A percentile compares a stretch with the other conserved stretches of the same genome.
Evolutionary conservation across 495 filamentous ascomycete species (phyloP).

Genomic region (Halenospora varia): DNA sequence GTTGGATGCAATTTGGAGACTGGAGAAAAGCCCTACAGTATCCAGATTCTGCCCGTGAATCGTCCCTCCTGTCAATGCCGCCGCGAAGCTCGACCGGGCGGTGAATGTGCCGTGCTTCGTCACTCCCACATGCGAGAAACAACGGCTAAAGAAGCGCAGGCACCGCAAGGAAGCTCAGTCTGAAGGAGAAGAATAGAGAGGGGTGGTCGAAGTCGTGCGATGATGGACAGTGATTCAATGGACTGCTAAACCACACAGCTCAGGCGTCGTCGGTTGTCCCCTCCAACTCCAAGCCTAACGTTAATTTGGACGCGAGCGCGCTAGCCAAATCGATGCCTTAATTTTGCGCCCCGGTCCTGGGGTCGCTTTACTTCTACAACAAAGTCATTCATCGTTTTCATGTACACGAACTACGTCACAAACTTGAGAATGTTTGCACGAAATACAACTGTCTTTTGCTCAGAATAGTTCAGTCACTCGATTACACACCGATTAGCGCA

Average conservation of each 20-base stretch:
- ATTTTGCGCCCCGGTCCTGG: neutral
- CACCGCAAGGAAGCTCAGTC: neutral
- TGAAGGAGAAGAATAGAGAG: neutral
- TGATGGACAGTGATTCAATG: neutral
- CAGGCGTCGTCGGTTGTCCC: neutral
- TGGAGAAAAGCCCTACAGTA: neutral
- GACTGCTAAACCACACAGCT: neutral
- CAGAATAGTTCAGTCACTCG: too few relatives aligned
- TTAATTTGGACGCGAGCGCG: neutral
- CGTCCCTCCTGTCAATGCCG: neutral
- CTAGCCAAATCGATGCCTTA: neutral
- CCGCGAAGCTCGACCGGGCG: neutral
- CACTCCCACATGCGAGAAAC: neutral
- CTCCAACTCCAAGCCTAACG: neutral
- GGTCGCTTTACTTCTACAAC: too few relatives aligned
- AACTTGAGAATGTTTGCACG: too few relatives aligned
- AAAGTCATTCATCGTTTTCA: too few relatives aligned
- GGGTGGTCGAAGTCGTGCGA: neutral
- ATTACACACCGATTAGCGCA: too few relatives aligned
- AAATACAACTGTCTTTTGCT: too few relatives aligned
- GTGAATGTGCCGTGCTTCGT: neutral
- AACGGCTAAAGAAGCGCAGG: neutral
- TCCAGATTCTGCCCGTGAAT: neutral
- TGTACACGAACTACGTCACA: too few relatives aligned
- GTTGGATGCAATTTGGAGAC: too few relatives aligned